Conservation (phyloP, 2,329 filamentous ascomycete species). For the Epichloe baconii region DNA sequence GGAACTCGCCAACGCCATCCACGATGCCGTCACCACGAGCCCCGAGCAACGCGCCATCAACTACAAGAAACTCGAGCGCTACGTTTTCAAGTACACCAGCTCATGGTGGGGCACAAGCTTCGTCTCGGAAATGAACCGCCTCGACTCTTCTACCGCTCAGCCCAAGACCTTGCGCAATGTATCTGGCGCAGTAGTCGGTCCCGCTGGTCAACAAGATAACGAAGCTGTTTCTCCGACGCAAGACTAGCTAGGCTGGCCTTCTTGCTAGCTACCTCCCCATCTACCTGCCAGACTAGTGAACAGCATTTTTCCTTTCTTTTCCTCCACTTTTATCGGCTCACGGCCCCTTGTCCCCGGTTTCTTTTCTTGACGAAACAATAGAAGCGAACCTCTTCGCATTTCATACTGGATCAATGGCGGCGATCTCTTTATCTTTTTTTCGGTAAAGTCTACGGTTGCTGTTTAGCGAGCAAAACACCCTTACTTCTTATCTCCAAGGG, state of each 20-base stretch:
- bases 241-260: neutral
- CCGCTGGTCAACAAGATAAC: constrained; percentile 5
- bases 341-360: too few relatives aligned
- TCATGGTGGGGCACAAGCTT: constrained; percentile 96
- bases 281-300: neutral
- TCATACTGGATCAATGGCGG: too few relatives aligned
- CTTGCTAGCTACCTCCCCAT: too few relatives aligned
- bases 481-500: too few relatives aligned
- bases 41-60: constrained; percentile 77
- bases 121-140: constrained; percentile 63
- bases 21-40: constrained; percentile 94
- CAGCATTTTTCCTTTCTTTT: neutral
- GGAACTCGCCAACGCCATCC: constrained; percentile 82
- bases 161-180: constrained; percentile 29
- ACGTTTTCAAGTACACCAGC: constrained; percentile 95
- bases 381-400: too few relatives aligned
- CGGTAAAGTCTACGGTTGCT: too few relatives aligned
- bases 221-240: constrained; percentile 4
- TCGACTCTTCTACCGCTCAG: constrained; percentile 26
- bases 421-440: too few relatives aligned
- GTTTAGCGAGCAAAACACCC: too few relatives aligned
- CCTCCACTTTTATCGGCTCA: too few relatives aligned
- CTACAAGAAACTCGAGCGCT: constrained; percentile 84
- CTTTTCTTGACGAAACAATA: too few relatives aligned
- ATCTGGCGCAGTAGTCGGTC: constrained; percentile 24